phyloP scores from a whole-genome alignment of 495 filamentous ascomycete genomes.

The Rusavskia elegans region DNA sequence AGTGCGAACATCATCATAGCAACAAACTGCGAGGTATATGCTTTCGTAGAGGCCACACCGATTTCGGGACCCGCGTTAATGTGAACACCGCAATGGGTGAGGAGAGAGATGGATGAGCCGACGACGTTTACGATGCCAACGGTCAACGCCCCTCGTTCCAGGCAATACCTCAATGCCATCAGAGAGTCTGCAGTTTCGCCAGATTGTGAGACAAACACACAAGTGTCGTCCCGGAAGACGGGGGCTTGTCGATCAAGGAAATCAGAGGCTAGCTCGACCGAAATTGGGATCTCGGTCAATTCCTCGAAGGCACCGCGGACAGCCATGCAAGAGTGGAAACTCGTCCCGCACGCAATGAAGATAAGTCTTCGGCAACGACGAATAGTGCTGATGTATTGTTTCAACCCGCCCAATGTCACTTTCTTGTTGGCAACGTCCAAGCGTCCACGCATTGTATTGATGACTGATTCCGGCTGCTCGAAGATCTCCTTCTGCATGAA shows the following conservation, averaged over 20 bases:
- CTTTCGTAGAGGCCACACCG: conserved; percentile 96
- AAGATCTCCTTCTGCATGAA: conserved; percentile 99
- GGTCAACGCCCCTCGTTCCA: conserved; percentile 90
- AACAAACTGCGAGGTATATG: conserved; percentile 96
- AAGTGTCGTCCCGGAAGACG: conserved; percentile 99
- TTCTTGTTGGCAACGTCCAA: conserved; percentile 82
- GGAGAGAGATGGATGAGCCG: conserved; percentile 91
- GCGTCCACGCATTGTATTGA: conserved; percentile 99
- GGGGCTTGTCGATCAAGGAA: conserved; percentile 94
- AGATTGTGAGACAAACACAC: conserved; percentile 96
- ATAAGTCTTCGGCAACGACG: conserved; percentile 91
- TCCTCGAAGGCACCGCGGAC: conserved; percentile 96
- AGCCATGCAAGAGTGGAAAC: conserved; percentile 98
- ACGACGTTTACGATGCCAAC: conserved; percentile 98
- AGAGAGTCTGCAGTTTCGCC: conserved; percentile 98
- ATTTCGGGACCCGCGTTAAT: conserved; percentile 98
- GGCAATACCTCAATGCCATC: conserved; percentile 90
- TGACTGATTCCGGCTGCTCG: conserved; percentile 95
- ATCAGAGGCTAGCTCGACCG: conserved; percentile 92
- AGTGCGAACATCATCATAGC: conserved; percentile 99
- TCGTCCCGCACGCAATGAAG: conserved; percentile 96
- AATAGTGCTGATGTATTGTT: conserved; percentile 92
- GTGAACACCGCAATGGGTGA: conserved; percentile 98
- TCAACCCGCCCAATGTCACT: conserved; percentile 86
- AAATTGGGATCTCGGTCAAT: conserved; percentile 91